A percentile compares a stretch with the other conserved stretches of the same genome.
These are phyloP conservation scores for Pythium sukuiense DNA, from an alignment of 352 stramenopile species.

Conservation along the genomic window DNA sequence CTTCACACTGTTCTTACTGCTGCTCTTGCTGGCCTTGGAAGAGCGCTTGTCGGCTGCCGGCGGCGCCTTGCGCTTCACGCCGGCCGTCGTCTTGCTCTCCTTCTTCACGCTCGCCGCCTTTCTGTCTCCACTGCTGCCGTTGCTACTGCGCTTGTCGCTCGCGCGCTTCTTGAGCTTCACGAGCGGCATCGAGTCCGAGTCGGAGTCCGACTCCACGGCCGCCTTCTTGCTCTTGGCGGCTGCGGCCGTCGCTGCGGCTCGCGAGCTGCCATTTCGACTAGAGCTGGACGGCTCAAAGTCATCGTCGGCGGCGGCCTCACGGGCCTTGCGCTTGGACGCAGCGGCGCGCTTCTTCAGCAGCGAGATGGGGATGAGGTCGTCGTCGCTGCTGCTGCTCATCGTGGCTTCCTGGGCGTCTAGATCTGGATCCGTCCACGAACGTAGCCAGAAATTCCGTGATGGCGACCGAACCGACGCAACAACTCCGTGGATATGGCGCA, in stretches of 20 bases:
- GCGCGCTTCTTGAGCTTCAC: slow-evolving; percentile 80
- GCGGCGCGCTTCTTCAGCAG: slow-evolving; percentile 56
- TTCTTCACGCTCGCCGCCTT: slow-evolving; percentile 40
- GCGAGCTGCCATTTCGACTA: not conserved
- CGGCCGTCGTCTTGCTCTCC: slow-evolving; percentile 22
- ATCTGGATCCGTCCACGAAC: not conserved
- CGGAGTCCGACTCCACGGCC: slow-evolving; percentile 51
- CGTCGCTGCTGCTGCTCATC: slow-evolving; percentile 73
- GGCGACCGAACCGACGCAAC: not conserved
- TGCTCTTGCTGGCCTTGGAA: slow-evolving; percentile 51
- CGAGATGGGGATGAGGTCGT: slow-evolving; percentile 74
- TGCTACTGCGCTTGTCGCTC: slow-evolving; percentile 12
- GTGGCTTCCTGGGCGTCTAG: not conserved
- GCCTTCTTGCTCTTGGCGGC: slow-evolving; percentile 36
- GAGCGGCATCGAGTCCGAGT: slow-evolving; percentile 81
- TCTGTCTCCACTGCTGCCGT: slow-evolving; percentile 15
- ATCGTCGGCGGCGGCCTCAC: slow-evolving; percentile 9
- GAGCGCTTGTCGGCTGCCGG: slow-evolving; percentile 26
- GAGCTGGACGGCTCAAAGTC: slow-evolving; percentile 24
- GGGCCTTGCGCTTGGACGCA: slow-evolving; percentile 31
- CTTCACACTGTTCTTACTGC: slow-evolving; percentile 42
- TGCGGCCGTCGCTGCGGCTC: not conserved
- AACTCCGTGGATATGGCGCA: slow-evolving; percentile 2
- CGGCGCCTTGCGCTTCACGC: slow-evolving; percentile 51
- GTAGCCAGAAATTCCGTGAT: not conserved